Evolutionary conservation across 2,329 filamentous ascomycete species (phyloP).

Genomic region (Bipolaris gigantea): DNA sequence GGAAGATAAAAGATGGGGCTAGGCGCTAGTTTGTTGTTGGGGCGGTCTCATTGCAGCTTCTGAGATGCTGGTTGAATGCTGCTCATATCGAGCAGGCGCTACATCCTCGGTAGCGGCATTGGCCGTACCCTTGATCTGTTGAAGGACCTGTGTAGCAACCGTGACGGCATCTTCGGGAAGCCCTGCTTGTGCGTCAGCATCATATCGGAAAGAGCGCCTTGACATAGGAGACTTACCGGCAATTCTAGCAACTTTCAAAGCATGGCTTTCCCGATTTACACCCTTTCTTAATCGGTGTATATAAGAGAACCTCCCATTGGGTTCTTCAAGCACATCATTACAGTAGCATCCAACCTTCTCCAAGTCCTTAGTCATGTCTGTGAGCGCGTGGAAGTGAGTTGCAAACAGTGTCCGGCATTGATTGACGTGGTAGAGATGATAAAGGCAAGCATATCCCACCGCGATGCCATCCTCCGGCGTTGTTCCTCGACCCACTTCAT

Average conservation of each 20-base stretch:
- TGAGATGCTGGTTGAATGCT: background rate
- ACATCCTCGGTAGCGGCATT: background rate
- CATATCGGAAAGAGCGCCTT: background rate
- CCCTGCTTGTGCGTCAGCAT: constrained; percentile 43
- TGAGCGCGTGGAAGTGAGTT: constrained; percentile 87
- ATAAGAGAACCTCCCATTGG: constrained; percentile 70
- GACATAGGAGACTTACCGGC: constrained; percentile 56
- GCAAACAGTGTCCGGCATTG: constrained; percentile 83
- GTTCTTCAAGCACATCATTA: constrained; percentile 81
- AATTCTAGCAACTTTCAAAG: constrained; percentile 87
- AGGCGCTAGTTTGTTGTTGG: background rate
- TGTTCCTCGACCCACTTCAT: constrained; percentile 93
- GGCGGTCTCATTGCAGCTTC: background rate
- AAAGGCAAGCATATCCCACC: constrained; percentile 83
- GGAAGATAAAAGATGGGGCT: background rate
- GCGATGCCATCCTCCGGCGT: constrained; percentile 90
- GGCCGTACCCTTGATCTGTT: constrained; percentile 21
- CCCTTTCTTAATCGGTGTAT: constrained; percentile 79
- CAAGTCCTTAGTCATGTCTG: constrained; percentile 70
- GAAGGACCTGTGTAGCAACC: constrained; percentile 65
- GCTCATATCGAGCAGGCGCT: background rate
- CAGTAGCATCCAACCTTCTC: constrained; percentile 74
- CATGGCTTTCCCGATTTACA: constrained; percentile 85
- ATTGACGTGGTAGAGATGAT: constrained; percentile 79
- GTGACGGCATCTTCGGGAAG: constrained; percentile 72